Evolutionary conservation across 2,329 filamentous ascomycete species (phyloP).

Genomic region (Pestalotiopsis sp.): DNA sequence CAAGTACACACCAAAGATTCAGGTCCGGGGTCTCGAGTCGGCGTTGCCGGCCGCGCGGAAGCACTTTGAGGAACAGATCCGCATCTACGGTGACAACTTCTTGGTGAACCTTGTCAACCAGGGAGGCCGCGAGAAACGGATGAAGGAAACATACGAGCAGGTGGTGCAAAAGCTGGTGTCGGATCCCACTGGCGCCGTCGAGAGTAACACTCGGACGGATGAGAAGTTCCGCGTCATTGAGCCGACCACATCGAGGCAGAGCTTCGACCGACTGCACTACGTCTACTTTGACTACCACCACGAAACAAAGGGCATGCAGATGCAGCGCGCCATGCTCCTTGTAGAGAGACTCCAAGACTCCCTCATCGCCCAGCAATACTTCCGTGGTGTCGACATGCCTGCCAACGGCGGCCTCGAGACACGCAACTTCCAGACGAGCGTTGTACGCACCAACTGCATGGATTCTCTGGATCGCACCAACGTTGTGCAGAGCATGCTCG

Average conservation of each 20-base stretch:
- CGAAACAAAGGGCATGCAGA: slow-evolving; percentile 92
- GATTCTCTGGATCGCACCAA: slow-evolving; percentile 98
- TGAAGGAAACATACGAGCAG: slow-evolving; percentile 94
- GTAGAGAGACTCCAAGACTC: slow-evolving; percentile 80
- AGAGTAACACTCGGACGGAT: slow-evolving; percentile 66
- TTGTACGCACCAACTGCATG: slow-evolving; percentile 98
- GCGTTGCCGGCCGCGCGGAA: slow-evolving; percentile 77
- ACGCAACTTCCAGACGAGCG: slow-evolving; percentile 79
- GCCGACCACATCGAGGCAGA: slow-evolving; percentile 53
- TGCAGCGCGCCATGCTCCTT: slow-evolving; percentile 87
- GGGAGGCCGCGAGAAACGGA: slow-evolving; percentile 83
- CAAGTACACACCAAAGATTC: slow-evolving; percentile 86
- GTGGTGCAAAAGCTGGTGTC: slow-evolving; percentile 78
- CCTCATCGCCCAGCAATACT: slow-evolving; percentile 82
- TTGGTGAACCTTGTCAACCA: slow-evolving; percentile 97
- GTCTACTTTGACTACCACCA: slow-evolving; percentile 98
- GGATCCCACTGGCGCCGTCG: slow-evolving; percentile 65
- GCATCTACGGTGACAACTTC: slow-evolving; percentile 93
- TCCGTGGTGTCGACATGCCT: slow-evolving; percentile 86
- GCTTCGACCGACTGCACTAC: slow-evolving; percentile 88
- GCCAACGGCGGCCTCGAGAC: slow-evolving; percentile 78
- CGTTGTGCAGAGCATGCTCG: slow-evolving; percentile 96
- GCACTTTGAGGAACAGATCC: slow-evolving; percentile 94
- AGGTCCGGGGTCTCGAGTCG: slow-evolving; percentile 82
- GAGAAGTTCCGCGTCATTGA: slow-evolving; percentile 86